A percentile compares a stretch with the other conserved stretches of the same genome.
Evolutionary conservation across 2,329 filamentous ascomycete species (phyloP).

Genomic region (Epichloe sylvatica): DNA sequence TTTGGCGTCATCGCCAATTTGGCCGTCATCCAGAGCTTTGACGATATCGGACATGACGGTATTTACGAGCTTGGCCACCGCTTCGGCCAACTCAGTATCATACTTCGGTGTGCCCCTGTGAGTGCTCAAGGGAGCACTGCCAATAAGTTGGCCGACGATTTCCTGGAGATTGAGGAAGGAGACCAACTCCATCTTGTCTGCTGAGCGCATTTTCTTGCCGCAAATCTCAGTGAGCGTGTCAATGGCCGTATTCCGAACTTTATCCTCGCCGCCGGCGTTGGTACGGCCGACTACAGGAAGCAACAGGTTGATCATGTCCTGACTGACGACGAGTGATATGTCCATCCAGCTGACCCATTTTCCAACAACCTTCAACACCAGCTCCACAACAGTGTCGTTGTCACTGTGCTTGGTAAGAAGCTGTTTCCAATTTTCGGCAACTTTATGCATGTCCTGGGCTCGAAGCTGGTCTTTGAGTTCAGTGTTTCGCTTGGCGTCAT

Average conservation of each 20-base stretch:
- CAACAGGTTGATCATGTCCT: slow-evolving; percentile 70
- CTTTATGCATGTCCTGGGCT: slow-evolving; percentile 73
- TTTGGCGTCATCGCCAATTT: slow-evolving; percentile 48
- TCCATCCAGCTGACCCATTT: slow-evolving; percentile 99
- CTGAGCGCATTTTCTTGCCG: slow-evolving; percentile 91
- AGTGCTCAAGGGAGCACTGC: slow-evolving; percentile 66
- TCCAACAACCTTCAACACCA: slow-evolving; percentile 80
- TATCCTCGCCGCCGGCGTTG: slow-evolving; percentile 52
- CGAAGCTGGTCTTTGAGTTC: slow-evolving; percentile 85
- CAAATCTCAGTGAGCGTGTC: slow-evolving; percentile 93
- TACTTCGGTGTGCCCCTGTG: slow-evolving; percentile 72
- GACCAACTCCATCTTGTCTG: slow-evolving; percentile 90
- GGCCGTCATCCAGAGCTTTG: slow-evolving; percentile 59
- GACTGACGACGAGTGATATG: slow-evolving; percentile 83
- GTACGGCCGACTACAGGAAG: slow-evolving; percentile 76
- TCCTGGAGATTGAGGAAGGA: slow-evolving; percentile 74
- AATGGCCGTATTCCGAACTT: slow-evolving; percentile 78
- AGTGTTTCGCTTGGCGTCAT: slow-evolving; percentile 72
- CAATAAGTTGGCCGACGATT: slow-evolving; percentile 74
- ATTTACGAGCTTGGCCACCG: slow-evolving; percentile 90
- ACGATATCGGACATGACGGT: slow-evolving; percentile 78
- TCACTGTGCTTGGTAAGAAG: slow-evolving; percentile 66
- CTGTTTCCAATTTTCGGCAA: slow-evolving; percentile 83
- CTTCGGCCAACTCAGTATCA: slow-evolving; percentile 89
- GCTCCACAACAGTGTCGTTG: slow-evolving; percentile 63